Percentiles rank a stretch among this genome's conserved stretches.
Evolutionary conservation across 2,329 filamentous ascomycete species (phyloP).

Genomic region (Purpureocillium takamizusanense): DNA sequence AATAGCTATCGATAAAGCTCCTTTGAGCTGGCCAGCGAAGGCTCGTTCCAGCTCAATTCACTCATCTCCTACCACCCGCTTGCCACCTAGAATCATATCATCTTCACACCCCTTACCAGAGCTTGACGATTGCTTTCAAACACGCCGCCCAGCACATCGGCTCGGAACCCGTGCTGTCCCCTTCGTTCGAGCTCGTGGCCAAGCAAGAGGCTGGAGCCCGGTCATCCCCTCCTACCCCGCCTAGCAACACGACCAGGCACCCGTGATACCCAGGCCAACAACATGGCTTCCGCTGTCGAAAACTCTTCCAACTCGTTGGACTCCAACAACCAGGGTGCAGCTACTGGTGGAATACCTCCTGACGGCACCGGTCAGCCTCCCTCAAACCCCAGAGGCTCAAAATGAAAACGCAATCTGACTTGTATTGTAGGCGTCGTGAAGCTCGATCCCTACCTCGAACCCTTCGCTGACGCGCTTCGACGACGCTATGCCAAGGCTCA

Average conservation of each 20-base stretch:
- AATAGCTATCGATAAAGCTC: constrained; percentile 2
- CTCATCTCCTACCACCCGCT: too few species aligned
- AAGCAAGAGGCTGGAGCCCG: too few species aligned
- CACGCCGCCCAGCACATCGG: too few species aligned
- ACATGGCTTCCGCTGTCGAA: constrained; percentile 2
- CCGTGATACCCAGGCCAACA: neutral
- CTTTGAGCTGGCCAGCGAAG: neutral
- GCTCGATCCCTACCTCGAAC: constrained; percentile 82
- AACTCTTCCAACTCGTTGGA: neutral
- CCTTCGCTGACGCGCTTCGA: constrained; percentile 71
- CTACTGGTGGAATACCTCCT: constrained; percentile 44
- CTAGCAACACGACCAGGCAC: too few species aligned
- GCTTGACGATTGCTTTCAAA: too few species aligned
- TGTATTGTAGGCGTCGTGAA: constrained; percentile 62
- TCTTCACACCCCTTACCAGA: too few species aligned
- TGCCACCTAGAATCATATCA: too few species aligned
- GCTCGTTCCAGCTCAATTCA: neutral
- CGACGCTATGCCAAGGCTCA: constrained; percentile 71
- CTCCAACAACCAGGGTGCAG: constrained; percentile 18
- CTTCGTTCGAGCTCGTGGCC: too few species aligned
- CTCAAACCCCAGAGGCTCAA: neutral
- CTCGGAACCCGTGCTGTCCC: too few species aligned
- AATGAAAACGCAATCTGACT: neutral
- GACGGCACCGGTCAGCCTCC: constrained; percentile 60
- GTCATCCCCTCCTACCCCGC: constrained; percentile 1